Evolutionary conservation across 1,139 yeast genomes (phyloP).

Genomic region (Geotrichum europaeum): DNA sequence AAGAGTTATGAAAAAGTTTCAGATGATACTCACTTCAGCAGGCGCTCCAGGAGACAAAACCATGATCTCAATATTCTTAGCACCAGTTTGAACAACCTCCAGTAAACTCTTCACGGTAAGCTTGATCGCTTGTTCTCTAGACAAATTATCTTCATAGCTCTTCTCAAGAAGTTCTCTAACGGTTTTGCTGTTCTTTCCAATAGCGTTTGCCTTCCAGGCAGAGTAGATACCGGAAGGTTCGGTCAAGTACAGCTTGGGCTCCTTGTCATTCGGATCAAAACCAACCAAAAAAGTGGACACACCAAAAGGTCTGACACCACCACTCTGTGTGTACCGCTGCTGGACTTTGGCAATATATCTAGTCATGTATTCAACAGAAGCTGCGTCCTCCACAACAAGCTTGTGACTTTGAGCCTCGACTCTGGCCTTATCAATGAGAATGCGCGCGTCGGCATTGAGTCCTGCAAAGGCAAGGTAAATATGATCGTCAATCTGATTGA

Average conservation of each 20-base stretch:
- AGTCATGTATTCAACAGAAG: slow-evolving; percentile 84
- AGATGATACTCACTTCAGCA: slow-evolving; percentile 28
- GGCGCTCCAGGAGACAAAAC: slow-evolving; percentile 66
- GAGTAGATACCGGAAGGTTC: slow-evolving; percentile 97
- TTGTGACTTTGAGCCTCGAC: slow-evolving; percentile 97
- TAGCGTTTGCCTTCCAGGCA: slow-evolving; percentile 99
- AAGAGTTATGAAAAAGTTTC: slow-evolving; percentile 12
- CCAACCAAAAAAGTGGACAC: slow-evolving; percentile 94
- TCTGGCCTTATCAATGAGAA: slow-evolving; percentile 89
- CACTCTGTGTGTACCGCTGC: slow-evolving; percentile 95
- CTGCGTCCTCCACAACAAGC: slow-evolving; percentile 90
- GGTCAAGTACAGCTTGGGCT: slow-evolving; percentile 84
- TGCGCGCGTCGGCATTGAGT: slow-evolving; percentile 94
- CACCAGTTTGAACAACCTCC: slow-evolving; percentile 97
- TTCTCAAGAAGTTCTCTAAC: slow-evolving; percentile 94
- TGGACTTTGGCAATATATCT: slow-evolving; percentile 95
- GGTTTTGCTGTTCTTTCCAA: slow-evolving; percentile 92
- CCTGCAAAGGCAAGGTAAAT: slow-evolving; percentile 95
- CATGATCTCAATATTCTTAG: slow-evolving; percentile 89
- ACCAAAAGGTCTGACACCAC: slow-evolving; percentile 95
- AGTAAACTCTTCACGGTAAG: slow-evolving; percentile 80
- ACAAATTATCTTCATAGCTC: slow-evolving; percentile 68
- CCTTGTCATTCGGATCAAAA: slow-evolving; percentile 76
- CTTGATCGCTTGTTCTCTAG: slow-evolving; percentile 69
- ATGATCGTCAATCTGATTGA: slow-evolving; percentile 86